phyloP scores from a whole-genome alignment of 768 basidiomycete genomes.

The Tricholoma matsutake region DNA sequence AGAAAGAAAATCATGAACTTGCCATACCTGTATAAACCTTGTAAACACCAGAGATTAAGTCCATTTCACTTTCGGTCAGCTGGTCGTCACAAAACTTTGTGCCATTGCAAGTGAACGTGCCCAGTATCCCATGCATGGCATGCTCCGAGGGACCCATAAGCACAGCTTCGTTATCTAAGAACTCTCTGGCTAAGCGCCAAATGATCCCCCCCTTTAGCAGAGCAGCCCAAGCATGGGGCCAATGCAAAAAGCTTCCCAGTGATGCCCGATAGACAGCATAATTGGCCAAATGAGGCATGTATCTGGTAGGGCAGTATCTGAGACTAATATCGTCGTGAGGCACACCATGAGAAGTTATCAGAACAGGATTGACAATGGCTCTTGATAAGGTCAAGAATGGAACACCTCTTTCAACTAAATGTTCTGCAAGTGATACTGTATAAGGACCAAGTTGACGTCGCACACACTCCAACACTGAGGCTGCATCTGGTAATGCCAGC shows the following conservation, averaged over 20 bases:
- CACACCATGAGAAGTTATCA: background rate
- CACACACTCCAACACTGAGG: conserved; percentile 4
- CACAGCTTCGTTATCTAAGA: background rate
- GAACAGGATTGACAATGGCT: background rate
- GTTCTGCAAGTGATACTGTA: background rate
- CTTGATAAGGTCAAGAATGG: background rate
- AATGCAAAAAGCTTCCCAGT: conserved; percentile 1
- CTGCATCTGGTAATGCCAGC: background rate
- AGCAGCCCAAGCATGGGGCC: conserved; percentile 7
- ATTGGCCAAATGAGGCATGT: conserved; percentile 3
- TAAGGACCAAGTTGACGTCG: background rate
- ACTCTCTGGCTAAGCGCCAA: conserved; percentile 10
- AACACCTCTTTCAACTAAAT: background rate
- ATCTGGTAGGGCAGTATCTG: background rate
- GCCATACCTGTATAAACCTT: conserved; percentile 1
- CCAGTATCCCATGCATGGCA: background rate
- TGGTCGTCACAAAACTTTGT: background rate
- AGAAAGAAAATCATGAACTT: conserved; percentile 3
- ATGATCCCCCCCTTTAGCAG: conserved; percentile 14
- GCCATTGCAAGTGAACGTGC: background rate
- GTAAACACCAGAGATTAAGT: conserved; percentile 11
- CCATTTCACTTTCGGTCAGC: conserved; percentile 9
- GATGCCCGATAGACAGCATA: conserved; percentile 6
- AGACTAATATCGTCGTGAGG: conserved; percentile 1
- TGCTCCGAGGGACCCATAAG: conserved; percentile 7